These are phyloP conservation scores for Scolecobasidium constrictum DNA, from an alignment of 2,329 filamentous ascomycete species.

Conservation along the genomic window DNA sequence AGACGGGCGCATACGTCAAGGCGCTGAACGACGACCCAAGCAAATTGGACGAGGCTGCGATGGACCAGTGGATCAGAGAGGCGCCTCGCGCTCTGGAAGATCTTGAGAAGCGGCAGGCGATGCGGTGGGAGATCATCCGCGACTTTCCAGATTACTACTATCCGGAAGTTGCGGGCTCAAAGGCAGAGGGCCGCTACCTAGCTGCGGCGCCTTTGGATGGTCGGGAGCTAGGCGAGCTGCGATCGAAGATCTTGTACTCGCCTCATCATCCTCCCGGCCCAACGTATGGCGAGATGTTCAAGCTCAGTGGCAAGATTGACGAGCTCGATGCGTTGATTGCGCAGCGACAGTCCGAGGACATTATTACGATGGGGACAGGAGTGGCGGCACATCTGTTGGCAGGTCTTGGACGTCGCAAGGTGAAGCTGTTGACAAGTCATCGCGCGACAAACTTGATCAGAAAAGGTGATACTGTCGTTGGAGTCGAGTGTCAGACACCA, in stretches of 20 bases:
- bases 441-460: slow-evolving; percentile 1
- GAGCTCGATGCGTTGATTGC: neutral
- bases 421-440: neutral
- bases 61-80: slow-evolving; percentile 1
- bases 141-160: slow-evolving; percentile 1
- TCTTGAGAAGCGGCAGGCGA: neutral
- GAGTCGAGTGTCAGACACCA: neutral
- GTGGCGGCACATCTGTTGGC: neutral
- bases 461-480: neutral
- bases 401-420: neutral
- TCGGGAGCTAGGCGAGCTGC: neutral
- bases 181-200: neutral
- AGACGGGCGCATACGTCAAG: slow-evolving; percentile 2
- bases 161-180: neutral
- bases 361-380: neutral
- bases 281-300: neutral
- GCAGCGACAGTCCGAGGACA: neutral
- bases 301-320: neutral
- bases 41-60: neutral
- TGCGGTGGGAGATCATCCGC: neutral
- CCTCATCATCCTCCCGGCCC: neutral
- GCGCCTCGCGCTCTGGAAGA: neutral
- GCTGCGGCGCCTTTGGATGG: neutral
- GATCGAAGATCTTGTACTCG: neutral
- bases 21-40: slow-evolving; percentile 1